These are phyloP conservation scores for Ambrosia hybrid DNA, from an alignment of 140 eudicot species.

Conservation along the genomic window DNA sequence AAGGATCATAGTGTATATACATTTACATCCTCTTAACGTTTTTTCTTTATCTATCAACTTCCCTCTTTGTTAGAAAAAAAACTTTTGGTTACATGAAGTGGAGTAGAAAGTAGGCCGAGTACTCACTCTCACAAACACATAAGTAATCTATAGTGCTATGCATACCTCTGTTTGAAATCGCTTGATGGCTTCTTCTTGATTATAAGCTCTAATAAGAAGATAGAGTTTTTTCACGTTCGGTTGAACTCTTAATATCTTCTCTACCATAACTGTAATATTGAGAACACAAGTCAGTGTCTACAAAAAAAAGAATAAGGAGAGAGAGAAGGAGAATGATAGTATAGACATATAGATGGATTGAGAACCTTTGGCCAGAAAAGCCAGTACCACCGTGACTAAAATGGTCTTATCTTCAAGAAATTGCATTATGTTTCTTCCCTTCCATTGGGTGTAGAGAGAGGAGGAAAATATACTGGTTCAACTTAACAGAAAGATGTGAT, in stretches of 20 bases:
- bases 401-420: background rate
- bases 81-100: background rate
- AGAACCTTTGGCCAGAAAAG: constrained; percentile 1
- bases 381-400: constrained; percentile 3
- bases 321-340: background rate
- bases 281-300: background rate
- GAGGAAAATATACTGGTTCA: background rate
- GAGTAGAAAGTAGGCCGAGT: background rate
- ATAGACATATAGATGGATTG: background rate
- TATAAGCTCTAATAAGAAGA: constrained; percentile 59
- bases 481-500: background rate
- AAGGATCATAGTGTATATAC: too few species aligned
- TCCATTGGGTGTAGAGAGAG: background rate
- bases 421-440: background rate
- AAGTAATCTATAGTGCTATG: too few species aligned
- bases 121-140: background rate
- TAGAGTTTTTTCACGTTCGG: constrained; percentile 36
- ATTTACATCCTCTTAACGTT: too few species aligned
- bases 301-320: background rate
- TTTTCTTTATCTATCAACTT: too few species aligned
- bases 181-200: constrained; percentile 44
- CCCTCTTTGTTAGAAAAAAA: too few species aligned
- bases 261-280: constrained; percentile 47
- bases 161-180: constrained; percentile 54
- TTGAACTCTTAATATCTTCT: constrained; percentile 56